phyloP scores from a whole-genome alignment of 257 asterid species.

The Schizonepeta tenuifolia region DNA sequence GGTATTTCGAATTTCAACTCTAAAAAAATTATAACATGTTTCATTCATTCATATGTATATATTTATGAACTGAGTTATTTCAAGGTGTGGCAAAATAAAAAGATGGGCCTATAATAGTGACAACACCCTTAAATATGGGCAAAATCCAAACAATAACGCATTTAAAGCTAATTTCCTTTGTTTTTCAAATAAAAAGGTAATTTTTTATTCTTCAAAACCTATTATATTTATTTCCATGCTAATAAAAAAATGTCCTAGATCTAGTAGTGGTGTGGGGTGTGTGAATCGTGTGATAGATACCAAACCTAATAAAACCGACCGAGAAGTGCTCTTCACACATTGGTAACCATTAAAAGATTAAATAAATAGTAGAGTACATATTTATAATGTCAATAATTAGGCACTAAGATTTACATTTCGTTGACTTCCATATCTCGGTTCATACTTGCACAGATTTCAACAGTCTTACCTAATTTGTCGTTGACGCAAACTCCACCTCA shows the following conservation, averaged over 20 bases:
- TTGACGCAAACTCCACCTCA: constrained; percentile 18
- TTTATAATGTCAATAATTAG: constrained; percentile 1
- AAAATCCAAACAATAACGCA: not conserved
- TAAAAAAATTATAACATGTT: too few species aligned
- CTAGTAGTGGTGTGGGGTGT: constrained; percentile 9
- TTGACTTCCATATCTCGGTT: constrained; percentile 21
- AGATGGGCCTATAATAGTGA: not conserved
- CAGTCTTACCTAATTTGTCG: constrained; percentile 15
- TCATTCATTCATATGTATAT: not conserved
- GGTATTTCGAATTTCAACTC: too few species aligned
- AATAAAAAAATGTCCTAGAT: not conserved
- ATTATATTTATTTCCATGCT: not conserved
- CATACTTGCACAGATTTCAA: constrained; percentile 34
- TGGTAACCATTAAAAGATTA: constrained; percentile 2
- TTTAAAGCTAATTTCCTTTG: not conserved
- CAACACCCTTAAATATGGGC: not conserved
- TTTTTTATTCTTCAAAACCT: not conserved
- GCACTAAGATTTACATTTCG: not conserved
- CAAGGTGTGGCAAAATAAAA: not conserved
- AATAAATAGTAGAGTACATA: not conserved
- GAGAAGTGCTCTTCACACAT: constrained; percentile 17
- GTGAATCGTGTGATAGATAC: not conserved
- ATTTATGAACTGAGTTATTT: not conserved
- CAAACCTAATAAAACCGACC: constrained; percentile 13
- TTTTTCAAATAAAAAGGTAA: not conserved